These are phyloP conservation scores for Gleditsia sinensis DNA, from an alignment of 306 rosid species.

Conservation along the genomic window DNA sequence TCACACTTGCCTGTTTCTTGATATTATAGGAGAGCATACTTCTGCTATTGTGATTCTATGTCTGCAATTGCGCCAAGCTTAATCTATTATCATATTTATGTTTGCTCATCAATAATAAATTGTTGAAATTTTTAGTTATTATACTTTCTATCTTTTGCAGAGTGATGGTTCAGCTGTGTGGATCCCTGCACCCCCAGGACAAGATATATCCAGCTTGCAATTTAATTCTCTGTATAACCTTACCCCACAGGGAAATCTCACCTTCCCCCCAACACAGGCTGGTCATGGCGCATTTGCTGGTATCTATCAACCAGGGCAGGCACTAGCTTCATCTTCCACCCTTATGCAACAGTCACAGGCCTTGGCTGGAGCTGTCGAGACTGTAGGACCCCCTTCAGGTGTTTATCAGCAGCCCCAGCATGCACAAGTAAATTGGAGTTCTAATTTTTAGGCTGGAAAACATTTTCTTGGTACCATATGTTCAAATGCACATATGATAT, in stretches of 20 bases:
- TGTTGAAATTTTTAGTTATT: background rate
- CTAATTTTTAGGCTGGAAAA: conserved; percentile 51
- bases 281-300: conserved; percentile 66
- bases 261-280: conserved; percentile 63
- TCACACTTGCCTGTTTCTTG: conserved; percentile 12
- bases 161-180: conserved; percentile 73
- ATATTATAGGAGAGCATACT: conserved; percentile 14
- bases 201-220: conserved; percentile 66
- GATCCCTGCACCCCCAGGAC: conserved; percentile 79
- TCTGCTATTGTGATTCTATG: background rate
- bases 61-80: conserved; percentile 5
- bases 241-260: conserved; percentile 60
- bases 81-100: background rate
- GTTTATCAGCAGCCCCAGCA: conserved; percentile 72
- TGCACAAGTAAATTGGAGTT: conserved; percentile 62
- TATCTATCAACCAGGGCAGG: conserved; percentile 63
- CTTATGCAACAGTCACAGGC: conserved; percentile 78
- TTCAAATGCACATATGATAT: conserved; percentile 36
- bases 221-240: conserved; percentile 67
- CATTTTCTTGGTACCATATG: conserved; percentile 32
- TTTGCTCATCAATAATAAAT: conserved; percentile 27
- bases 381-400: conserved; percentile 59
- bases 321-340: conserved; percentile 61
- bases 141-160: conserved; percentile 40
- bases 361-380: conserved; percentile 61